Base-by-base conservation (phyloP, 2,329 filamentous ascomycete species). In the Paecilomyces variotii region DNA sequence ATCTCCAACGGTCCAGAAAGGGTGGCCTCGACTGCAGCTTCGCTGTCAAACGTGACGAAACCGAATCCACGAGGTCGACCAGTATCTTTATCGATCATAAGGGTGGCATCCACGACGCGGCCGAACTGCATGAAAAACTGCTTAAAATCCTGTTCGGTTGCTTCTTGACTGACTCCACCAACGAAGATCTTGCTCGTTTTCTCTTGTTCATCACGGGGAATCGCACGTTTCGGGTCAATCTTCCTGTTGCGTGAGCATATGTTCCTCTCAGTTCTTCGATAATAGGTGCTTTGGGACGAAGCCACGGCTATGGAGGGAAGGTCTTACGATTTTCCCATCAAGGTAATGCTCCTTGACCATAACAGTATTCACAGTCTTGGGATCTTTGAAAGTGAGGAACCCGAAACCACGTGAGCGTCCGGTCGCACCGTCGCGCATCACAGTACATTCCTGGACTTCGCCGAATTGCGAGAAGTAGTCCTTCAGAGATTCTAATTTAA, bases 41-140 rank as follows among this genome's bases (percentile, higher is more conserved):
- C 94, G 65, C 88, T 95, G 76, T 99, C 94, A 67, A 99, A 99
- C 0, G 94, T 99, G 56, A 99, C 94, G 73, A 99, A 99, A 12
- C 94, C 94, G 69, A 99, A 99, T 1, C 94, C 94, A 70, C 94
- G 84, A 2, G 94, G 94, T 49, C 94, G 86, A n/a, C 94, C 94
- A 0, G 94, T 99, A 74, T 99, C 94, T 77, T 99, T 99, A 74
- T 99, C 94, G 87, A 99, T 99, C 94, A 99, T 99, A 2, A 99
- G 85, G 0, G 94, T 99, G 1, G 94, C 94, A 76, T 99, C 94
- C 45, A 99, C 88, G 24, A 99, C 94, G 61, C 93, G 87, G 28
- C 94, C 94, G 68, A 97, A 99, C 70, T 96, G 90, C 69, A 89
- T 91, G 78, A 99, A 99, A 77, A 96, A 99, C 60, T 94, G 88